Base-by-base conservation (phyloP, 2,329 filamentous ascomycete genomes). In the Diaporthe ampelina region DNA sequence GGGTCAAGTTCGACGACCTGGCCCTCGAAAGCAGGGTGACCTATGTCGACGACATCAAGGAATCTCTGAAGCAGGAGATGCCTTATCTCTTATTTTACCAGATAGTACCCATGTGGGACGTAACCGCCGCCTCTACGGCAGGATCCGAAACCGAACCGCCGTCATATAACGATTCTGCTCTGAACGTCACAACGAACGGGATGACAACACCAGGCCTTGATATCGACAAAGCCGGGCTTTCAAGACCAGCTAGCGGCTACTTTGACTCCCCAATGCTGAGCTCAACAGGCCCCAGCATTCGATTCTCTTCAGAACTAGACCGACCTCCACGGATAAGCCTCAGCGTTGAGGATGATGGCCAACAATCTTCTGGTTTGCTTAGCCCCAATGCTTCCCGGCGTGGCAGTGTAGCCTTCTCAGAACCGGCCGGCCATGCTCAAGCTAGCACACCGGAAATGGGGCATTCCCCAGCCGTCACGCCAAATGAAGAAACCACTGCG, bases 41-140 rank as follows among this genome's bases (percentile, higher is more conserved):
- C 0, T 88, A 93, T 72, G 92, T 98, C 65, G 91, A 97, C 79
- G 93, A 98, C 76, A 90, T 92, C 78, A 92, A 94, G 76, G 85
- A 93, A 77, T 93, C 94, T 0, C 85, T 98, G 67, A 93, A 91
- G 77, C 89, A 93, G n/a, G 95, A 98, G 82, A 97, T 95, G 82
- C 96, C 97, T 0, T 98, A 98, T 81, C 89, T 98, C 9, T 87
- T 99, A 0, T 98, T 98, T 83, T 99, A 98, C 80, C 96, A 98
- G 82, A 94, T 98, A 54, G 90, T 97, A 40, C 95, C 96, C 0
- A 95, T 97, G 79, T 91, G 94, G 40, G 94, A 95, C 73, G 89
- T 93, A 10, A 85, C 87, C 1, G 80, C 84, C 1, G 83, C 85
- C 17, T 88, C 88, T 7, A 85, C 85, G 0, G 86, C 88, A 9